Conservation (phyloP, 768 basidiomycete species). For the Tylopilus felleus region DNA sequence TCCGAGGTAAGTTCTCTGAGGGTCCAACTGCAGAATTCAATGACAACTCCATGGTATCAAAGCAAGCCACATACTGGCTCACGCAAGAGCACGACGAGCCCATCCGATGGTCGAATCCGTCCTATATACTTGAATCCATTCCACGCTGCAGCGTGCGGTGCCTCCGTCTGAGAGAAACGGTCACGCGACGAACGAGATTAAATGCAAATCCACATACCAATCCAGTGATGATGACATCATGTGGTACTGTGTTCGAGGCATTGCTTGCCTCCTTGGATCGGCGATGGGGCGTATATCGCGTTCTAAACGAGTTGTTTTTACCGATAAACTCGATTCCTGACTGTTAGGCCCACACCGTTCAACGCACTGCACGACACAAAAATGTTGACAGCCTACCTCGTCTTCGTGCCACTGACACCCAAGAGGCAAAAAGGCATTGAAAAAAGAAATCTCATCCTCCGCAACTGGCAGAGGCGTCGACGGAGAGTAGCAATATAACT, state of each 20-base stretch:
- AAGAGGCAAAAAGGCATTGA: conserved; percentile 47
- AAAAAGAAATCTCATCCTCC: conserved; percentile 34
- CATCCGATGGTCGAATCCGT: conserved; percentile 56
- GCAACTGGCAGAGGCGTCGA: conserved; percentile 34
- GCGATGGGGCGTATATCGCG: conserved; percentile 38
- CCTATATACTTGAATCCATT: conserved; percentile 54
- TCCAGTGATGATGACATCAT: conserved; percentile 53
- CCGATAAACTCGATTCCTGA: conserved; percentile 32
- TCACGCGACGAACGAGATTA: background rate
- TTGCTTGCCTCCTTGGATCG: conserved; percentile 13
- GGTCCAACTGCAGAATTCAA: conserved; percentile 17
- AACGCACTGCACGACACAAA: background rate
- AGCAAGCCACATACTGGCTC: conserved; percentile 42
- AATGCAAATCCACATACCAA: conserved; percentile 35
- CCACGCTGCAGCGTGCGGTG: conserved; percentile 50
- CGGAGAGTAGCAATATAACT: conserved; percentile 42
- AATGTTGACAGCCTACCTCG: conserved; percentile 19
- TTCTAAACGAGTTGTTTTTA: conserved; percentile 33
- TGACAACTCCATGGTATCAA: background rate
- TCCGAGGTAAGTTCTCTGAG: conserved; percentile 30
- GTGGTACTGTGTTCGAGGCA: conserved; percentile 18
- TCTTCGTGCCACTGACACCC: conserved; percentile 34
- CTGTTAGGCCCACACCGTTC: conserved; percentile 9
- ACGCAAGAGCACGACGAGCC: conserved; percentile 51
- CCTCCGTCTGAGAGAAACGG: conserved; percentile 40